Evolutionary conservation across 177 flowering plant species (phyloP).

Genomic region (Vitis hybrid): DNA sequence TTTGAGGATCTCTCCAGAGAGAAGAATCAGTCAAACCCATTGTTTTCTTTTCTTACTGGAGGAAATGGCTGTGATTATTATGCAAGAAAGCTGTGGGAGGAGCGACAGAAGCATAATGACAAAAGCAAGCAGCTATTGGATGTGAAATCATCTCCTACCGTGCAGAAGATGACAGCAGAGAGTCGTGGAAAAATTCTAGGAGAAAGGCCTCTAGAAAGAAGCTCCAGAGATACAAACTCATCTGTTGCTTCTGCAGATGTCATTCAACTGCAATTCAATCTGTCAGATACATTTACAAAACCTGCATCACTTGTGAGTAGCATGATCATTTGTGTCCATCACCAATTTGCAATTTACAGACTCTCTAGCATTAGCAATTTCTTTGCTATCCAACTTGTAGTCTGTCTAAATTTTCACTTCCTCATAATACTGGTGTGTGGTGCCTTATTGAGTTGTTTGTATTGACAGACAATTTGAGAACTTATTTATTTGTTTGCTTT

Average conservation of each 20-base stretch:
- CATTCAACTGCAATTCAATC: conserved; percentile 53
- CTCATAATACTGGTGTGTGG: not conserved
- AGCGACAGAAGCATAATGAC: conserved; percentile 54
- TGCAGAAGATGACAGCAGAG: conserved; percentile 87
- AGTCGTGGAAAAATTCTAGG: conserved; percentile 82
- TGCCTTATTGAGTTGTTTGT: not conserved
- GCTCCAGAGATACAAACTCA: conserved; percentile 41
- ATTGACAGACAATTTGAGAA: not conserved
- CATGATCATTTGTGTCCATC: not conserved
- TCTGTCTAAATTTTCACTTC: not conserved
- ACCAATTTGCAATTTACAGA: not conserved
- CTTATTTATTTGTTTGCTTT: not conserved
- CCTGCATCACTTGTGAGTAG: conserved; percentile 69
- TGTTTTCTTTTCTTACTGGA: conserved; percentile 77
- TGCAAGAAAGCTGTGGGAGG: conserved; percentile 89
- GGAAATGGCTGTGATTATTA: conserved; percentile 84
- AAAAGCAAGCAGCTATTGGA: conserved; percentile 37
- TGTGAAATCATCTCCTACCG: conserved; percentile 30
- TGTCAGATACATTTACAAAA: conserved; percentile 82
- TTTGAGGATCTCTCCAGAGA: conserved; percentile 92
- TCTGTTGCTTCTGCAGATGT: conserved; percentile 38
- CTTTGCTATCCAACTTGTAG: not conserved
- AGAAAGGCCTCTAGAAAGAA: conserved; percentile 78
- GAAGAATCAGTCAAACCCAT: conserved; percentile 73
- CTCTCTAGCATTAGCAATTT: not conserved